Evolutionary conservation across 2,329 filamentous ascomycete species (phyloP).

Genomic region (Aspergillus flavus): DNA sequence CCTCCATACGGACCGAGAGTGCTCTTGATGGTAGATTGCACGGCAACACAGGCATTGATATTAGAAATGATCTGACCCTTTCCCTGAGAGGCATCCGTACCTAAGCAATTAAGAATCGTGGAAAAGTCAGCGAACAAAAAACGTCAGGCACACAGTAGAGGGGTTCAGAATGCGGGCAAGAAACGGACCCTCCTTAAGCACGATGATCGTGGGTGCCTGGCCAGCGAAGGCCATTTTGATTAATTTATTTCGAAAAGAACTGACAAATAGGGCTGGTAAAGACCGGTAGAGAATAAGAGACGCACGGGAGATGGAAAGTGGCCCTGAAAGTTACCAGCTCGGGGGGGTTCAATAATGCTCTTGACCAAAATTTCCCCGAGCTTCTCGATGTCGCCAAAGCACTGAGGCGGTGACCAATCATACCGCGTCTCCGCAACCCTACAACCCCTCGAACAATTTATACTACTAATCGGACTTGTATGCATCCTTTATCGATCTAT

Average conservation of each 20-base stretch:
- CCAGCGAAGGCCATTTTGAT: conserved; percentile 88
- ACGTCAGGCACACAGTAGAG: conserved; percentile 21
- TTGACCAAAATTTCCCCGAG: conserved; percentile 47
- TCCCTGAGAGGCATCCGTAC: conserved; percentile 95
- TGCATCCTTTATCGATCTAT: background rate
- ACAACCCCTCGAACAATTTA: conserved; percentile 9
- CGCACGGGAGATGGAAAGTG: conserved; percentile 28
- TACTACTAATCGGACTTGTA: background rate
- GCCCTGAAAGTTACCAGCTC: conserved; percentile 30
- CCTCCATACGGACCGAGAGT: conserved; percentile 96
- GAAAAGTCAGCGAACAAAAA: conserved; percentile 28
- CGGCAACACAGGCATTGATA: conserved; percentile 96
- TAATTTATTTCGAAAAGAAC: conserved; percentile 23
- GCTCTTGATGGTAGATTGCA: conserved; percentile 93
- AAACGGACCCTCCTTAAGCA: conserved; percentile 89
- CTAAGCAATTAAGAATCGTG: conserved; percentile 49
- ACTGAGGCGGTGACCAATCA: conserved; percentile 41
- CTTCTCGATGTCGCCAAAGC: conserved; percentile 37
- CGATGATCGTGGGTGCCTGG: conserved; percentile 96
- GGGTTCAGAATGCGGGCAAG: conserved; percentile 33
- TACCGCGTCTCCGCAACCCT: conserved; percentile 22
- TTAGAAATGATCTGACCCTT: conserved; percentile 96
- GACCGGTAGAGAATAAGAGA: conserved; percentile 8
- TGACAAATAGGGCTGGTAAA: conserved; percentile 17
- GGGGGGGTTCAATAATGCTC: conserved; percentile 36